phyloP scores from a whole-genome alignment of 257 asterid species.

The Gynochthodes officinalis region DNA sequence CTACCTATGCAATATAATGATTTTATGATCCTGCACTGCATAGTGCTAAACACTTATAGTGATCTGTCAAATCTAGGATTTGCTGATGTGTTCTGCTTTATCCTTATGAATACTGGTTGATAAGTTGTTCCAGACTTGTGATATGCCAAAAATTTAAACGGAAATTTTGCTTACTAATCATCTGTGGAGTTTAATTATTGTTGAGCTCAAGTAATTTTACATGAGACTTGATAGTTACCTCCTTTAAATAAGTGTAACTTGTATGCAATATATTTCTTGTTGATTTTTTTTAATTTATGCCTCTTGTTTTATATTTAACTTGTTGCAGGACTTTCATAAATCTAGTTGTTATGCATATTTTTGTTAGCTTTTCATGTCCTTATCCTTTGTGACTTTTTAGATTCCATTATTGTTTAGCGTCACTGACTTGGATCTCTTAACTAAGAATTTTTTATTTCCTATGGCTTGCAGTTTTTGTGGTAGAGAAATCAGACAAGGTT shows the following conservation, averaged over 20 bases:
- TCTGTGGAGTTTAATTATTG: background rate
- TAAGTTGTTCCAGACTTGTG: background rate
- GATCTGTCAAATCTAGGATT: background rate
- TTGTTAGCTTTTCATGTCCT: background rate
- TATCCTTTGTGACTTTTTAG: background rate
- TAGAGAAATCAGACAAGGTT: background rate
- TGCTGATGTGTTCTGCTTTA: background rate
- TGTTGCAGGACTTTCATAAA: background rate
- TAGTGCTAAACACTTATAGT: background rate
- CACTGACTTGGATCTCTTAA: background rate
- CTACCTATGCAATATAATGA: background rate
- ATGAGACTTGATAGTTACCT: background rate
- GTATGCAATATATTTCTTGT: background rate
- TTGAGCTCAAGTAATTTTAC: background rate
- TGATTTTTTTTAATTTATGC: background rate
- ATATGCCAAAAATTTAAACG: background rate
- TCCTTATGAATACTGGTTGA: background rate
- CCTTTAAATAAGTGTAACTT: background rate
- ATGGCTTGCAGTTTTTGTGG: background rate
- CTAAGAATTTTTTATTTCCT: background rate
- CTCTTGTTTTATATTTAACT: background rate
- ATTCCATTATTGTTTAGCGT: background rate
- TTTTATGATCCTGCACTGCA: background rate
- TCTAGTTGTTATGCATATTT: background rate
- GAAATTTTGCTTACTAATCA: background rate